phyloP scores from a whole-genome alignment of 305 asterid genomes.

The Caryopteris hybrid region DNA sequence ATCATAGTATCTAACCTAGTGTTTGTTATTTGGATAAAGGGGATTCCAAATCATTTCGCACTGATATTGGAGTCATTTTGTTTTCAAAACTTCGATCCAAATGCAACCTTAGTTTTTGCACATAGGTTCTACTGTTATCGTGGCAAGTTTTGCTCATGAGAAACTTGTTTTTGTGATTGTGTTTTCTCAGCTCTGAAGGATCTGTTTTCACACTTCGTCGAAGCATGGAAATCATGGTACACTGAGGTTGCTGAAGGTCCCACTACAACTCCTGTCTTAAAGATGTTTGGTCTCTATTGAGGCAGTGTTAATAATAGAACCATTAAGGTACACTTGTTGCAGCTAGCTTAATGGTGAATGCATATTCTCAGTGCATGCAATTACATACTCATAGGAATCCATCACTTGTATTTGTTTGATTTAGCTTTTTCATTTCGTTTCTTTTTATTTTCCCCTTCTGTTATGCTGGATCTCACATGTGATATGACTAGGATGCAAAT shows the following conservation, averaged over 20 bases:
- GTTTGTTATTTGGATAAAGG: background rate
- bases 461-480: constrained; percentile 5
- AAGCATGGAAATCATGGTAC: constrained; percentile 94
- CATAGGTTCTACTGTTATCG: background rate
- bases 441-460: background rate
- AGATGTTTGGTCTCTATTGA: background rate
- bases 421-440: background rate
- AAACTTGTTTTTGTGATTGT: constrained; percentile 11
- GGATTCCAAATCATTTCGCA: background rate
- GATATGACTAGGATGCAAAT: constrained; percentile 21
- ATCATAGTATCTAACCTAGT: background rate
- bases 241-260: constrained; percentile 77
- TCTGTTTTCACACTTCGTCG: constrained; percentile 80
- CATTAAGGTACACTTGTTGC: constrained; percentile 11
- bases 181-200: constrained; percentile 71
- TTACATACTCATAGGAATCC: constrained; percentile 10
- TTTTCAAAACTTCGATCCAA: background rate
- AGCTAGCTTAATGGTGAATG: constrained; percentile 30
- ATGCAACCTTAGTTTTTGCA: background rate
- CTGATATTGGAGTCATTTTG: background rate
- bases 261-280: constrained; percentile 47
- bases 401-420: background rate
- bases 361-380: constrained; percentile 41
- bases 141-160: background rate
- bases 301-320: constrained; percentile 16